Evolutionary conservation across 441 rosid species (phyloP).

Genomic region (Cnidoscolus chayamansa): DNA sequence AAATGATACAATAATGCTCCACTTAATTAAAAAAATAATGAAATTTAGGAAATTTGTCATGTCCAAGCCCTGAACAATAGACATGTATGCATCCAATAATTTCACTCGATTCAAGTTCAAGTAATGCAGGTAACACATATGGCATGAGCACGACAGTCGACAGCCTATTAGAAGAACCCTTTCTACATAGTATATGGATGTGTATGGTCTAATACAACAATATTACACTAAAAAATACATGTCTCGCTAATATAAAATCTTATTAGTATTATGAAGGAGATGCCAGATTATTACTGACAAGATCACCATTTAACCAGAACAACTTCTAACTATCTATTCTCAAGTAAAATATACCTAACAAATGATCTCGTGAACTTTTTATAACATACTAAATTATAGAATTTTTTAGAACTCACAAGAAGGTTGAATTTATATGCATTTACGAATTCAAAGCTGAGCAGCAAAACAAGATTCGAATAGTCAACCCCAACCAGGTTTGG

Average conservation of each 20-base stretch:
- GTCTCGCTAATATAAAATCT: neutral
- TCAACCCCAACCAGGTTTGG: too few relatives aligned
- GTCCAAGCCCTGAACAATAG: neutral
- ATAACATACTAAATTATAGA: too few relatives aligned
- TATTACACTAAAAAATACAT: neutral
- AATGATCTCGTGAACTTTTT: slow-evolving; percentile 1
- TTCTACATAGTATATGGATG: neutral
- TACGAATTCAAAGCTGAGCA: too few relatives aligned
- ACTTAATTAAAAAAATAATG: neutral
- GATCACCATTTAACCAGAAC: neutral
- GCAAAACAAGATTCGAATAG: too few relatives aligned
- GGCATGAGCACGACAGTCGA: neutral
- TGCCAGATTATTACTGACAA: neutral
- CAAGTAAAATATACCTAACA: neutral
- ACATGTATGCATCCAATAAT: neutral
- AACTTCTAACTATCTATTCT: too few relatives aligned
- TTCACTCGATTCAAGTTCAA: neutral
- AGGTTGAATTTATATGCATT: too few relatives aligned
- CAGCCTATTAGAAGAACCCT: neutral
- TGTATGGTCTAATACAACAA: neutral
- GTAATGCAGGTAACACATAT: neutral
- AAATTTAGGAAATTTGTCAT: neutral
- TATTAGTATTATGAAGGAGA: neutral
- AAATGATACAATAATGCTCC: neutral
- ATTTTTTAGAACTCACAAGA: too few relatives aligned